A percentile compares a stretch with the other conserved stretches of the same genome.
phyloP scores from a whole-genome alignment of 2,329 filamentous ascomycete genomes.

The Colletotrichum aenigma region DNA sequence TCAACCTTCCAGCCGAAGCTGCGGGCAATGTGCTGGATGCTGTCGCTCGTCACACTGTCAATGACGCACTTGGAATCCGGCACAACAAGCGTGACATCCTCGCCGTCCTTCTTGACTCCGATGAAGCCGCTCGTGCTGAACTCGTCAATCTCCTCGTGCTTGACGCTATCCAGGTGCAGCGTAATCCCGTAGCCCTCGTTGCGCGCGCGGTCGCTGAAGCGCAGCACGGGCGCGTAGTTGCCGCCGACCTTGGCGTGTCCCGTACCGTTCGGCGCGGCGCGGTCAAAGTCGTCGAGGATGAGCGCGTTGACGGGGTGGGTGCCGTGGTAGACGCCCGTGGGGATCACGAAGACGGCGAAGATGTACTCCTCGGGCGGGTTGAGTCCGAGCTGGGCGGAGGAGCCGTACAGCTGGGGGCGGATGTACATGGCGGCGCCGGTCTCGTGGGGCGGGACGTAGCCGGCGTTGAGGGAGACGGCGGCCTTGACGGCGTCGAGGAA shows the following conservation, averaged over 20 bases:
- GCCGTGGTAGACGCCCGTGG: constrained; percentile 94
- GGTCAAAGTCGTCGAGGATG: constrained; percentile 92
- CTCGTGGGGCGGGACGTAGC: constrained; percentile 86
- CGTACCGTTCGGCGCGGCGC: constrained; percentile 87
- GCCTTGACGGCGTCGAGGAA: constrained; percentile 80
- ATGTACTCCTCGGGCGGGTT: constrained; percentile 90
- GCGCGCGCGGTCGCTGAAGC: constrained; percentile 83
- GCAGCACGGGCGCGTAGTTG: constrained; percentile 92
- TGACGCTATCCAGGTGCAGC: constrained; percentile 87
- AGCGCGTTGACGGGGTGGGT: constrained; percentile 84
- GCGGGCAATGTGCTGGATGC: constrained; percentile 75
- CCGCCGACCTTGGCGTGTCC: constrained; percentile 94
- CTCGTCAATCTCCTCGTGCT: constrained; percentile 87
- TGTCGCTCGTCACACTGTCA: constrained; percentile 82
- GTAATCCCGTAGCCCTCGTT: constrained; percentile 90
- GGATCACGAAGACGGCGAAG: constrained; percentile 88
- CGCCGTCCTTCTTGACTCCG: constrained; percentile 66
- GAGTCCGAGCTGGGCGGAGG: constrained; percentile 83
- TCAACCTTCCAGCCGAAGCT: constrained; percentile 87
- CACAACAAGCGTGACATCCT: constrained; percentile 75
- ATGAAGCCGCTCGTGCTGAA: constrained; percentile 96
- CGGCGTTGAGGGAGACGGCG: constrained; percentile 87
- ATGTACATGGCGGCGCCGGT: constrained; percentile 94
- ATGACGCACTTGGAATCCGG: constrained; percentile 89
- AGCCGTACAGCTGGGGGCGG: constrained; percentile 86